Percentiles rank a stretch among this genome's conserved stretches.
Conservation (phyloP, 441 rosid species). For the Eutrema salsugineum region DNA sequence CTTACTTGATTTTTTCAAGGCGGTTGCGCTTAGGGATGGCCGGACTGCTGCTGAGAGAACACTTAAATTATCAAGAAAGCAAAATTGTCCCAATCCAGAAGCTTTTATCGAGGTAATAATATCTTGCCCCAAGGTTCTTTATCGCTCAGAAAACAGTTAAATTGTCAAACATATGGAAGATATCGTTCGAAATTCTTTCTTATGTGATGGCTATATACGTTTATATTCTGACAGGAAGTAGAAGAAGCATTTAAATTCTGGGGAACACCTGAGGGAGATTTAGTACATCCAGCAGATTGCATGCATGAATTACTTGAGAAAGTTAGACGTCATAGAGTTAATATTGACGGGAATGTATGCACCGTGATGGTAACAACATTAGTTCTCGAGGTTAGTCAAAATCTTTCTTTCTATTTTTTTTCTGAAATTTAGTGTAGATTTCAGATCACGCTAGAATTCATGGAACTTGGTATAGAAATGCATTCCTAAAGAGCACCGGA, state of each 20-base stretch:
- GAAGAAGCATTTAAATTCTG: slow-evolving; percentile 89
- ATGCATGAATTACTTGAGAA: slow-evolving; percentile 96
- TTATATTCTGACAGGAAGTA: slow-evolving; percentile 67
- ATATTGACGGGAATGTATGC: slow-evolving; percentile 92
- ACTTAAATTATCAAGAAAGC: slow-evolving; percentile 76
- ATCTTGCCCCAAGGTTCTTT: neutral
- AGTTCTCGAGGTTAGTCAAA: slow-evolving; percentile 86
- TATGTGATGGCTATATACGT: slow-evolving; percentile 1
- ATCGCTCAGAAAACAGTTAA: neutral
- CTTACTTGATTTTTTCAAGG: slow-evolving; percentile 87
- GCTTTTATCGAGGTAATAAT: slow-evolving; percentile 77
- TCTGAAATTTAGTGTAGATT: neutral
- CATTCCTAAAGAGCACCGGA: neutral
- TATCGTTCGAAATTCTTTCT: neutral
- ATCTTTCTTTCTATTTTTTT: neutral
- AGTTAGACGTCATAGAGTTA: slow-evolving; percentile 90
- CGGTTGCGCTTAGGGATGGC: slow-evolving; percentile 94
- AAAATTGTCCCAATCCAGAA: slow-evolving; percentile 91
- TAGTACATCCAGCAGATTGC: slow-evolving; percentile 96
- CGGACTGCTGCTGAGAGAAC: slow-evolving; percentile 87
- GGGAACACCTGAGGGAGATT: slow-evolving; percentile 98
- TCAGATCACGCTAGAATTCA: neutral
- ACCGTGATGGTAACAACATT: slow-evolving; percentile 96
- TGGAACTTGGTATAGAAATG: neutral
- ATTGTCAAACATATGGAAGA: neutral